Evolutionary conservation across 2,329 filamentous ascomycete genomes (phyloP).

Genomic region (Fusarium multiceps): DNA sequence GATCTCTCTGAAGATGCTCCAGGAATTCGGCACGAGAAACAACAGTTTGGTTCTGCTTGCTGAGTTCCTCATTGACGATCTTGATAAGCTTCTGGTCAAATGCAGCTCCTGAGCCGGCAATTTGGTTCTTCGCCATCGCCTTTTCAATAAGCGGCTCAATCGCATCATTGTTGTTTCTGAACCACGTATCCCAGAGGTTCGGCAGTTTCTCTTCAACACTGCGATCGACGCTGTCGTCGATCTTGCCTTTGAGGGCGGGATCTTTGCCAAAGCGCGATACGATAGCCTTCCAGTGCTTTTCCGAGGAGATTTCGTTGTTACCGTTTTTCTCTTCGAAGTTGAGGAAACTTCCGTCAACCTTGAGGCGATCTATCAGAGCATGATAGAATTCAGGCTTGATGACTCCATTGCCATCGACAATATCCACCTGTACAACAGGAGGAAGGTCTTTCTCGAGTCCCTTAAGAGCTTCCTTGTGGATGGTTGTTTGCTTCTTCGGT

Average conservation of each 20-base stretch:
- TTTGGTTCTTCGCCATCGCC: constrained; percentile 51
- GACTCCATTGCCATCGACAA: constrained; percentile 61
- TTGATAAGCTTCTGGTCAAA: constrained; percentile 52
- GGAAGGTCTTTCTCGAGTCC: constrained; percentile 65
- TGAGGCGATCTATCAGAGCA: constrained; percentile 68
- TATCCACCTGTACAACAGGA: constrained; percentile 65
- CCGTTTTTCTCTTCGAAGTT: constrained; percentile 56
- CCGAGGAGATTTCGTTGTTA: constrained; percentile 55
- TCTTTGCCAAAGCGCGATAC: constrained; percentile 55
- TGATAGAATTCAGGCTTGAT: constrained; percentile 74
- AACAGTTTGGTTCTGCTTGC: constrained; percentile 49
- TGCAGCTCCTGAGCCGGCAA: constrained; percentile 49
- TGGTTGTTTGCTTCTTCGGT: constrained; percentile 34
- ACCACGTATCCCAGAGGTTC: constrained; percentile 63
- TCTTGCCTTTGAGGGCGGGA: constrained; percentile 43
- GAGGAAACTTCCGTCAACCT: constrained; percentile 59
- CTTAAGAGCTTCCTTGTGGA: constrained; percentile 54
- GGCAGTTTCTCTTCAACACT: constrained; percentile 49
- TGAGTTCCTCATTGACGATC: constrained; percentile 53
- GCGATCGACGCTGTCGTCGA: constrained; percentile 44
- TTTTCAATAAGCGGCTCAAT: constrained; percentile 49
- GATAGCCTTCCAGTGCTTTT: constrained; percentile 61
- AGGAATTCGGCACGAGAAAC: constrained; percentile 64
- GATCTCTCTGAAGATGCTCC: constrained; percentile 55
- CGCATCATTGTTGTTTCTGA: constrained; percentile 60